Evolutionary conservation across 176 grass and related monocot species (phyloP), one percentile per base, ranked within the genome.

Genomic region (Cenchrus purpureus): DNA sequence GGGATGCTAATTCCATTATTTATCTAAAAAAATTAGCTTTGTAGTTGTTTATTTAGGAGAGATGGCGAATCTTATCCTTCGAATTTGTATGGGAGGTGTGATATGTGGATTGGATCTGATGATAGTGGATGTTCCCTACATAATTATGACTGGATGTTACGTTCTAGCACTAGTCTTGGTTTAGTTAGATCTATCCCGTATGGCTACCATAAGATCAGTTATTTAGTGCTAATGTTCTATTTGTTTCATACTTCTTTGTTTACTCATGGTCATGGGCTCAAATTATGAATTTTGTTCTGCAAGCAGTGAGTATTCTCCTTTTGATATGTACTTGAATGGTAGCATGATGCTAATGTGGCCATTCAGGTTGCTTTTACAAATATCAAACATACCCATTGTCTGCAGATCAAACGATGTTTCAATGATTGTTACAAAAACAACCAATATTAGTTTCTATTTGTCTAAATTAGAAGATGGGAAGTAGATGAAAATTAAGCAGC

Each of bases 21-120:
- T 32, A 32, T 32, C 31, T 32, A 1, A 32, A 32, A 32, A 32
- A 34, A 3, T 64, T 64, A 13, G 15, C n/a, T 68, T 68, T 31
- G 17, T 61, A 16, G 80, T 10, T 77, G 13, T 79, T 78, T 66
- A 12, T 8, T 49, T 1, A 11, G 15, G 1, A 55, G 34, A 29
- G 15, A 5, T 74, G 8, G 46, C 71, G 37, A 86, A 71, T 25
- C 8, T 0, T 34, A 58, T 48, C 17, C 12, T 56, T 64, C 12
- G 0, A 10, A 72, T 72, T 72, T 25, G 29, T 37, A 58, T 15
- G 71, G 19, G 19, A 82, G 0, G 25, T 73, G 28, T 66, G 66
- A 73, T 73, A 19, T 6, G 43, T 20, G 60, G 67, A 73, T 83
- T 11, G 57, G 79, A 90, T 90, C 79, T 86, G 43, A 62, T 53